Conservation (phyloP, 139 green algal genomes). For the Spirogloea muscicola region DNA sequence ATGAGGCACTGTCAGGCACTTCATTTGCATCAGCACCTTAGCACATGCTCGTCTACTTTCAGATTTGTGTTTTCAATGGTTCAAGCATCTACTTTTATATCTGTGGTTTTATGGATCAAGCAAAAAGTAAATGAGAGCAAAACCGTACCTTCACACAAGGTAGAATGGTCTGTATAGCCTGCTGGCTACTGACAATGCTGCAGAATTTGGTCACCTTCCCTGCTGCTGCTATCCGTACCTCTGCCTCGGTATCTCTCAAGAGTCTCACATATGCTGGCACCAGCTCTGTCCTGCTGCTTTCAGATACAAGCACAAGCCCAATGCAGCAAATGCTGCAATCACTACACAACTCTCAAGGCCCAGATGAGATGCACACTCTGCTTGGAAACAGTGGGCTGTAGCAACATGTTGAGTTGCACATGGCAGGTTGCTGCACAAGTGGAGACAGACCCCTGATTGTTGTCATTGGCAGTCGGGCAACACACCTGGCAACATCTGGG, state of each 20-base stretch:
- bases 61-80: too few relatives aligned
- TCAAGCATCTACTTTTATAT: too few relatives aligned
- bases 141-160: constrained; percentile 67
- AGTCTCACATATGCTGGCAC: constrained; percentile 80
- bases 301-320: constrained; percentile 23
- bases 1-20: too few relatives aligned
- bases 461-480: too few relatives aligned
- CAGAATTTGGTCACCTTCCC: constrained; percentile 77
- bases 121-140: constrained; percentile 61
- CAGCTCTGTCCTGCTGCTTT: constrained; percentile 74
- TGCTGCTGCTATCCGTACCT: constrained; percentile 78
- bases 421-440: too few relatives aligned
- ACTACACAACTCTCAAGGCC: too few relatives aligned
- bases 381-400: too few relatives aligned
- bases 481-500: constrained; percentile 56
- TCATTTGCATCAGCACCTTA: too few relatives aligned
- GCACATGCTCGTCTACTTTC: too few relatives aligned
- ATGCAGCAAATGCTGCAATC: background rate
- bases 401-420: too few relatives aligned
- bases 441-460: too few relatives aligned
- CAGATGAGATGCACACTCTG: too few relatives aligned
- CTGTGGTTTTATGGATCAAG: background rate
- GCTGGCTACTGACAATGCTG: constrained; percentile 34
- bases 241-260: constrained; percentile 66
- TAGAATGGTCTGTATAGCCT: constrained; percentile 58